Base-by-base conservation (phyloP, 805 yeast genomes). In the Kuraishia piskuri region DNA sequence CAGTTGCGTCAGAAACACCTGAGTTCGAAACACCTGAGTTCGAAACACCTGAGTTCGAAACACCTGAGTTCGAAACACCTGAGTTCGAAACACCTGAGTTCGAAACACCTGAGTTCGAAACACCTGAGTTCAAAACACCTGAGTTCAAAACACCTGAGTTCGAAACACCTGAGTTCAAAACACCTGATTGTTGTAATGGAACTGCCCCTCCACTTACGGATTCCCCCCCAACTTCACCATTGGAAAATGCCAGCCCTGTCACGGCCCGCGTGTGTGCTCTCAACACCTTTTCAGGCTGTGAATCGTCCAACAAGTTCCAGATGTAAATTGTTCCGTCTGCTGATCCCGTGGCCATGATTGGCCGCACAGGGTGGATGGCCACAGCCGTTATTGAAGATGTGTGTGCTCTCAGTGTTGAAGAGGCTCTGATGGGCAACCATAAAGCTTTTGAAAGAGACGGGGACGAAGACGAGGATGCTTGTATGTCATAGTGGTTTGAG, bases 201-300 rank as follows among this genome's bases (percentile, higher is more conserved):
- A n/a, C n/a, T n/a, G n/a, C n/a, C n/a, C n/a, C n/a, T n/a, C n/a
- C n/a, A n/a, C n/a, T 45, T 2, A 59, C 40, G 22, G 17, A 21
- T 25, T 10, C 31, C 40, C 53, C 53, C 31, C 17, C 59, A 26
- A 71, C 53, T 45, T 68, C 74, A 2, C 70, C 57, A 1, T 81
- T 77, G 19, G 88, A 82, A 65, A 86, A 87, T 21, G 67, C 73
- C 21, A 88, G 60, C 46, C 74, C 71, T 58, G 81, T 84, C 25
- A 91, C 79, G 0, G 80, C 69, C 58, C 90, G 80, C 9, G 92
- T 80, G 66, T 91, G 97, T 0, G 94, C 97, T 59, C 76, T 77
- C 17, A 87, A 70, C 6, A 84, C 76, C 47, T 75, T 74, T 51
- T 84, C 80, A 0, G 95, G 86, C 63, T 75, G 83, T 6, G 74